A percentile compares a stretch with the other conserved stretches of the same genome.
Evolutionary conservation across 2,329 filamentous ascomycete species (phyloP).

Genomic region (Herpomyces periplanetae): DNA sequence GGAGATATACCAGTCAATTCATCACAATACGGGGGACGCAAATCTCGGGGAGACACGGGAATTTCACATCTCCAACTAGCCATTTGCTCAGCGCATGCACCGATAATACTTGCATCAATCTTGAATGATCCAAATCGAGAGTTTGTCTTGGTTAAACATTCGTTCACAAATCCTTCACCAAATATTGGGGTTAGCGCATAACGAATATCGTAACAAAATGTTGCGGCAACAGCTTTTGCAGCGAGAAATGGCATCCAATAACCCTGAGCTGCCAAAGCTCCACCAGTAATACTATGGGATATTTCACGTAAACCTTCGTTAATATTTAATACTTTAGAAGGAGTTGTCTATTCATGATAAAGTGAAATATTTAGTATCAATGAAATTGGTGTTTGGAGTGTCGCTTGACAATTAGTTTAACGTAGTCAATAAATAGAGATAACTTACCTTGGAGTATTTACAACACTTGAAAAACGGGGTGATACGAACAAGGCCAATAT

Average conservation of each 20-base stretch:
- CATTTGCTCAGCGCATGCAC: slow-evolving; percentile 11
- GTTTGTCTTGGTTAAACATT: slow-evolving; percentile 24
- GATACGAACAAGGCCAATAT: slow-evolving; percentile 63
- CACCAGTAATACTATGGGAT: slow-evolving; percentile 72
- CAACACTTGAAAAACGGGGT: slow-evolving; percentile 79
- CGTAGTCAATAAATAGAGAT: background rate
- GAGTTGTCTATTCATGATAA: no score
- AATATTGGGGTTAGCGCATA: slow-evolving; percentile 65
- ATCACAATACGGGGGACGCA: no score
- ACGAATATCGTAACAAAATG: slow-evolving; percentile 54
- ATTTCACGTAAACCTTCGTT: slow-evolving; percentile 62
- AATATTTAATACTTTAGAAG: no score
- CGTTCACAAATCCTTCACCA: slow-evolving; percentile 31
- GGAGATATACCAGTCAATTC: no score
- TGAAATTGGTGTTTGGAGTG: no score
- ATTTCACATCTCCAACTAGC: no score
- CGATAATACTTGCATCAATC: slow-evolving; percentile 17
- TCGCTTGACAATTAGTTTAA: background rate
- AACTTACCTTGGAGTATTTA: slow-evolving; percentile 39
- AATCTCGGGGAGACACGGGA: no score
- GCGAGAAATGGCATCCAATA: slow-evolving; percentile 88
- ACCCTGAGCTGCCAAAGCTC: slow-evolving; percentile 65
- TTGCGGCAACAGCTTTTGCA: slow-evolving; percentile 49
- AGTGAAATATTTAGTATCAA: no score
- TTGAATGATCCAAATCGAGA: slow-evolving; percentile 23